A percentile compares a stretch with the other conserved stretches of the same genome.
Evolutionary conservation across 768 basidiomycete genomes (phyloP).

Genomic region (Cantharellus anzutake): DNA sequence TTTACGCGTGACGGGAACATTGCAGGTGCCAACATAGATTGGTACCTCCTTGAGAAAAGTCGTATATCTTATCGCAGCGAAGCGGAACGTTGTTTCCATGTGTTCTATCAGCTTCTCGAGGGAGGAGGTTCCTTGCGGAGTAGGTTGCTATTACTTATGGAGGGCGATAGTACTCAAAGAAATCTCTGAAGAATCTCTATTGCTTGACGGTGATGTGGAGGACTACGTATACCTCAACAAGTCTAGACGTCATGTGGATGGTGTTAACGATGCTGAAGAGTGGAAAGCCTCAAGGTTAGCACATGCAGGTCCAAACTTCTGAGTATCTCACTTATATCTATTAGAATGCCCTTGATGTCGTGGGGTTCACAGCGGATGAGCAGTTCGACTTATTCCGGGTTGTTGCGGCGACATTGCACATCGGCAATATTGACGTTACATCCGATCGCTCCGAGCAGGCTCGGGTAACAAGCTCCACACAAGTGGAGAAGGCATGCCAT

Average conservation of each 20-base stretch:
- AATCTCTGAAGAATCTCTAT: conserved; percentile 37
- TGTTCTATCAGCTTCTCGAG: conserved; percentile 87
- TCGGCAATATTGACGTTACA: conserved; percentile 79
- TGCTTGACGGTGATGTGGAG: conserved; percentile 54
- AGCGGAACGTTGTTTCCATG: conserved; percentile 87
- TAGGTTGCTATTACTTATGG: conserved; percentile 16
- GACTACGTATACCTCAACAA: conserved; percentile 86
- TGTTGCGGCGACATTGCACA: conserved; percentile 82
- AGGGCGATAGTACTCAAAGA: conserved; percentile 3
- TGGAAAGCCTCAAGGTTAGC: conserved; percentile 63
- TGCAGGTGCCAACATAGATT: conserved; percentile 94
- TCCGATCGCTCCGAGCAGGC: conserved; percentile 72
- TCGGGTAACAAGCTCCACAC: conserved; percentile 16
- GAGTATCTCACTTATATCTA: conserved; percentile 3
- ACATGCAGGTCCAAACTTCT: not conserved
- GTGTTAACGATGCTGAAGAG: conserved; percentile 79
- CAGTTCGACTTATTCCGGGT: conserved; percentile 89
- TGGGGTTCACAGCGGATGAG: conserved; percentile 71
- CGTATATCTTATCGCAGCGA: conserved; percentile 75
- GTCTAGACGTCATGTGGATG: conserved; percentile 82
- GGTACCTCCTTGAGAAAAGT: conserved; percentile 97
- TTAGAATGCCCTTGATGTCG: conserved; percentile 66
- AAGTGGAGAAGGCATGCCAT: conserved; percentile 66
- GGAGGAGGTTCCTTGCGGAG: conserved; percentile 55
- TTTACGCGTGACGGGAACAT: conserved; percentile 89